Percentiles rank a stretch among this genome's conserved stretches.
phyloP scores from a whole-genome alignment of 1,139 yeast species.

The Lodderomyces jiufengensis region DNA sequence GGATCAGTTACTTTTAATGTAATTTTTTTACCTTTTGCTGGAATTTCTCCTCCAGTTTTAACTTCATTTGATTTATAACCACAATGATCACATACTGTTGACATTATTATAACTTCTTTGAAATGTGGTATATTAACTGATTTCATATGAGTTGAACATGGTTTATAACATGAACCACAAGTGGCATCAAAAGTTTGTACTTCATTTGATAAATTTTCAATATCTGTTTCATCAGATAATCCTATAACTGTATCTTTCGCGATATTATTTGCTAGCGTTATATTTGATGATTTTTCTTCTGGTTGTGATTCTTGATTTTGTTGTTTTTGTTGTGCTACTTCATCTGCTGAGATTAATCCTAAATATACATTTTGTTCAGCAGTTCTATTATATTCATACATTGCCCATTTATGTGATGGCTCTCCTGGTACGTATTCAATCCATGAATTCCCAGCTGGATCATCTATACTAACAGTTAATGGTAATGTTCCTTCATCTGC shows the following conservation, averaged over 20 bases:
- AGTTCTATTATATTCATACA: conserved; percentile 76
- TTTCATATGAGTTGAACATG: conserved; percentile 94
- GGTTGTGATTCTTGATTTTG: conserved; percentile 30
- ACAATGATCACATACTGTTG: conserved; percentile 87
- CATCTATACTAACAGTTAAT: conserved; percentile 76
- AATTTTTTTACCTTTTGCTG: conserved; percentile 76
- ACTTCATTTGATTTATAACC: conserved; percentile 98
- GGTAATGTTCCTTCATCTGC: conserved; percentile 74
- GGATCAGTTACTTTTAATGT: conserved; percentile 79
- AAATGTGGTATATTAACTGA: conserved; percentile 95
- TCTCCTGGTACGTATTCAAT: conserved; percentile 87
- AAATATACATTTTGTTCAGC: conserved; percentile 84
- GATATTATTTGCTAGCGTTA: conserved; percentile 36
- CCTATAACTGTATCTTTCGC: conserved; percentile 43
- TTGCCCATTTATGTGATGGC: conserved; percentile 87
- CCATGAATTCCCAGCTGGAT: conserved; percentile 98
- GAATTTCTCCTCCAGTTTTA: conserved; percentile 96
- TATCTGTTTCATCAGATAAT: conserved; percentile 66
- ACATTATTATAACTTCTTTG: conserved; percentile 95
- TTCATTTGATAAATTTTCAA: conserved; percentile 81
- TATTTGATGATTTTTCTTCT: conserved; percentile 16
- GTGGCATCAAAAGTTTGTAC: conserved; percentile 92
- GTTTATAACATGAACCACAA: conserved; percentile 82
- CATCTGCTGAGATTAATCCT: conserved; percentile 83
- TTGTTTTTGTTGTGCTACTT: conserved; percentile 54